Percentiles rank a stretch among this genome's conserved stretches.
Conservation (phyloP, 805 yeast genomes). For the Blastobotrys americana region DNA sequence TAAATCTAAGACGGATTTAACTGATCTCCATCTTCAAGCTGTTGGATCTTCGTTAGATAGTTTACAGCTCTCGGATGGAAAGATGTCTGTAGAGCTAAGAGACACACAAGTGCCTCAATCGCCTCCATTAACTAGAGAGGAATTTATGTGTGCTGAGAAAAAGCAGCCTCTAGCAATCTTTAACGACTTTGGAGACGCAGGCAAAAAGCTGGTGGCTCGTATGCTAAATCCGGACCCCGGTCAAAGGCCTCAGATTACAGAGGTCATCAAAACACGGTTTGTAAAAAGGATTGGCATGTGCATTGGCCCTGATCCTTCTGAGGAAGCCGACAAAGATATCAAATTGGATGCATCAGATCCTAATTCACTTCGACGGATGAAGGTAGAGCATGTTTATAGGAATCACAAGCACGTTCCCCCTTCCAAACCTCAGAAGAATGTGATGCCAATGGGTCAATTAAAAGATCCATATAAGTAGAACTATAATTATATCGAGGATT, state of each 20-base stretch:
- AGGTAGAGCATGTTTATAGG: conserved; percentile 5
- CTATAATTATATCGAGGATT: too few species aligned
- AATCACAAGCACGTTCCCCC: conserved; percentile 18
- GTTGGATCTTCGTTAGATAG: background rate
- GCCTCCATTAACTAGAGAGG: background rate
- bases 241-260: conserved; percentile 14
- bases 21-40: background rate
- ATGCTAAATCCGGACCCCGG: conserved; percentile 20
- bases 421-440: conserved; percentile 6
- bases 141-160: background rate
- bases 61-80: background rate
- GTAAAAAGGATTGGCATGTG: conserved; percentile 18
- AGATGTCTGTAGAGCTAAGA: too few species aligned
- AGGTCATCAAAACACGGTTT: conserved; percentile 11
- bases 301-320: conserved; percentile 13
- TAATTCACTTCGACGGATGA: conserved; percentile 6
- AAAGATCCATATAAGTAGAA: conserved; percentile 11
- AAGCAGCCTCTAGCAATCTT: conserved; percentile 16
- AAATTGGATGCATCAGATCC: conserved; percentile 7
- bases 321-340: conserved; percentile 4
- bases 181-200: conserved; percentile 20
- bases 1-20: background rate
- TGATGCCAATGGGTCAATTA: conserved; percentile 12
- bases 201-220: conserved; percentile 16
- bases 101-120: too few species aligned